Base-by-base conservation (phyloP, 75 land plant species). In the Cupressus sempervirens region DNA sequence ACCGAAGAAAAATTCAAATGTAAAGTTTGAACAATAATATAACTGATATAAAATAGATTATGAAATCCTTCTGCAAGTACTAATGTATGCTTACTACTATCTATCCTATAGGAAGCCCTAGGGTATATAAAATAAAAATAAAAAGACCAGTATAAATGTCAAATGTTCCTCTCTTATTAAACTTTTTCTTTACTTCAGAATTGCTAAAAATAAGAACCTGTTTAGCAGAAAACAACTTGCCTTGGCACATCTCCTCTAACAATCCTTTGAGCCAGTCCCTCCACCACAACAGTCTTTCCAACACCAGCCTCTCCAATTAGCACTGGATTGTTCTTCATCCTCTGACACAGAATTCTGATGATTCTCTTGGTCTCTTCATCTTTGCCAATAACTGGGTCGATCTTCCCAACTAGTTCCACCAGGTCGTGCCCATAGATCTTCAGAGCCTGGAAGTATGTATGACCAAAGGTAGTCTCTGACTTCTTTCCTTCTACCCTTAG, bases 261-360 rank as follows among this genome's bases (percentile, higher is more conserved):
- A 65, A 98, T 96, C 67, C 99, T 88, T 85, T 98, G 99, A 15
- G 98, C 99, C 38, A 97, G 83, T 0, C 99, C 99, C 80, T 97
- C 99, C 11, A 96, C 99, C 23, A 97, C 99, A 16, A 98, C 99
- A 11, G 99, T 97, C 80, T 97, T 97, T 16, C 99, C 99, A 48
- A 97, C 99, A 2, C 99, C 99, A 23, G 99, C 98, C 85, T 97
- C 99, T 36, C 99, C 99, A 86, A 97, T 97, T 10, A 97, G 87
- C 52, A 97, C 99, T 0, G 99, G 99, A 79, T 97, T 97, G 91
- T 97, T 97, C 90, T 97, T 97, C 0, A 98, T 97, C 83, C 99
- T 86, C 83, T 98, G 87, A 20, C 95, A 97, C 14, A 97, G 86
- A 75, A 97, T 96, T 76, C 99, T 85, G 32, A 97, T 83, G 18